Conservation (phyloP, 2,329 filamentous ascomycete species). For the Cladophialophora immunda region DNA sequence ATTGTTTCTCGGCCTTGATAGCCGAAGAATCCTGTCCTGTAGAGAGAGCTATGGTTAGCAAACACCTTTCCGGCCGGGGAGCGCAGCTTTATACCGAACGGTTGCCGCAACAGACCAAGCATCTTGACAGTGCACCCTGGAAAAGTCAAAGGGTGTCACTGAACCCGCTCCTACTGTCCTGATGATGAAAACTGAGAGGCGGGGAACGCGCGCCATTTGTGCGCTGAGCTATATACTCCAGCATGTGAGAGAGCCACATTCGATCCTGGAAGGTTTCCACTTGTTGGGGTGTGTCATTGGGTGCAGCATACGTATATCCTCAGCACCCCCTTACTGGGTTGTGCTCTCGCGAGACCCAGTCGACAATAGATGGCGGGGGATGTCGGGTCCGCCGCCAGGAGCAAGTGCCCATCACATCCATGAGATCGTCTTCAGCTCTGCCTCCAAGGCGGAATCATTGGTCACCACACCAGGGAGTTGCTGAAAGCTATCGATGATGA, state of each 20-base stretch:
- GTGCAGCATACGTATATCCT: not conserved
- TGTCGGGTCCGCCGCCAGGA: not conserved
- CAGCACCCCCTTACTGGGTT: not conserved
- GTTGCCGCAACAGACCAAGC: constrained; percentile 17
- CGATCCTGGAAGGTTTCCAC: not conserved
- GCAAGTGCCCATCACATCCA: constrained; percentile 1
- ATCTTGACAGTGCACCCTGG: constrained; percentile 8
- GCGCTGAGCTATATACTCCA: constrained; percentile 19
- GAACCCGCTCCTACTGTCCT: not conserved
- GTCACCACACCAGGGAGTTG: not conserved
- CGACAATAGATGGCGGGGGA: not conserved
- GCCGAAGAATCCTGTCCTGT: constrained; percentile 21
- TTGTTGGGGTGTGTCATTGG: not conserved
- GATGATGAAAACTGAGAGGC: constrained; percentile 4
- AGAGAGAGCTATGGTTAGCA: not conserved
- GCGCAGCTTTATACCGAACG: constrained; percentile 19
- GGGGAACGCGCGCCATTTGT: constrained; percentile 6
- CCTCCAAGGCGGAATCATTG: not conserved
- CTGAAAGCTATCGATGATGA: not conserved
- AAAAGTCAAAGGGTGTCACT: constrained; percentile 13
- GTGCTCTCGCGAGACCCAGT: not conserved
- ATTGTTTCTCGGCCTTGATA: constrained; percentile 11
- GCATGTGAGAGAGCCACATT: not conserved
- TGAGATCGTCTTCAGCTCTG: constrained; percentile 6
- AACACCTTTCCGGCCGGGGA: not conserved